phyloP scores from a whole-genome alignment of 768 basidiomycete species.

The Lentinula aciculospora region DNA sequence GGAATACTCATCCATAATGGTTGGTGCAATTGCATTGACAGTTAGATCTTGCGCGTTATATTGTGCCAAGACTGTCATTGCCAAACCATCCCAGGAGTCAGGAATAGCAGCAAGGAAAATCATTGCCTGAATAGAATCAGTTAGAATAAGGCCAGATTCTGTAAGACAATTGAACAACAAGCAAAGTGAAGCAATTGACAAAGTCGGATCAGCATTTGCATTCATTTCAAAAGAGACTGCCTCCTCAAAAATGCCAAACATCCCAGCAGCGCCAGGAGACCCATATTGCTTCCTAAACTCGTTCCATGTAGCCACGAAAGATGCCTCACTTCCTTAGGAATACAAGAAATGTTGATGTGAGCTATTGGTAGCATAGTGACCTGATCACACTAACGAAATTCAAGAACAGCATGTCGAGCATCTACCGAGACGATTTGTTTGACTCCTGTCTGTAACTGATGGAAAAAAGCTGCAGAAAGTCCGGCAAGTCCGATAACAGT shows the following conservation, averaged over 20 bases:
- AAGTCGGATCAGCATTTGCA: neutral
- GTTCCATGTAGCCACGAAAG: neutral
- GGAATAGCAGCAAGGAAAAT: neutral
- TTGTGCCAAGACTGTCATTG: neutral
- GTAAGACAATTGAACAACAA: neutral
- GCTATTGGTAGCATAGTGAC: neutral
- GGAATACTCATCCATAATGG: no score
- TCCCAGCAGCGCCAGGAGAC: neutral
- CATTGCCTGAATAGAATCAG: neutral
- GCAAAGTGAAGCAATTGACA: neutral
- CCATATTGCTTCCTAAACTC: neutral
- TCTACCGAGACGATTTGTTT: constrained; percentile 46
- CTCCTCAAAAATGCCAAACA: neutral
- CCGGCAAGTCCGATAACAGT: constrained; percentile 45
- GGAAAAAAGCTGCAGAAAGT: constrained; percentile 46
- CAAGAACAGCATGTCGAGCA: constrained; percentile 49
- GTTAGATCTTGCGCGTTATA: no score
- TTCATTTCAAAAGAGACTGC: neutral
- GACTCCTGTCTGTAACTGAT: constrained; percentile 38
- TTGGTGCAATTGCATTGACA: no score
- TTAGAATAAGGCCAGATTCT: neutral
- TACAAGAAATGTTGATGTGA: no score
- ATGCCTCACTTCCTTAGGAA: neutral
- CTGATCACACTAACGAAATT: constrained; percentile 46
- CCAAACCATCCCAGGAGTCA: neutral